phyloP scores from a whole-genome alignment of 257 asterid species.

The Nicotiana benthamiana region DNA sequence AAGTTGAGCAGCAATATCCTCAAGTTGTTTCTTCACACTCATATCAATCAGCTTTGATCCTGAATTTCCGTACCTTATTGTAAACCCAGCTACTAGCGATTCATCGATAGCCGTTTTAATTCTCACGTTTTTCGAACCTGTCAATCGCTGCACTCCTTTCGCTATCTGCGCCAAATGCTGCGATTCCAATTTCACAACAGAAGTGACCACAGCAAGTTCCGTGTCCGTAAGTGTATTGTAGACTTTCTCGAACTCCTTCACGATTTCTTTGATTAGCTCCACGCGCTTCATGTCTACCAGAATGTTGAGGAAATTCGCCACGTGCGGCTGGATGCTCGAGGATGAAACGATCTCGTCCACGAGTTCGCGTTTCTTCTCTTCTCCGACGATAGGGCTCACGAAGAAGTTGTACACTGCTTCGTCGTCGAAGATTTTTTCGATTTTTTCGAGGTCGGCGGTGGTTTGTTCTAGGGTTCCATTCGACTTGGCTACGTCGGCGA shows the following conservation, averaged over 20 bases:
- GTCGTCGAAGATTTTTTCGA: constrained; percentile 50
- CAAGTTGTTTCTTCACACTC: constrained; percentile 90
- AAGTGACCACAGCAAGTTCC: constrained; percentile 63
- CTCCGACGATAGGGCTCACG: constrained; percentile 41
- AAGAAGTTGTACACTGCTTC: constrained; percentile 35
- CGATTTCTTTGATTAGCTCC: constrained; percentile 50
- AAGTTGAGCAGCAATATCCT: constrained; percentile 63
- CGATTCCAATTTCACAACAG: constrained; percentile 72
- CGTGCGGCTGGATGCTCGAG: constrained; percentile 54
- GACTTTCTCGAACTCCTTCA: constrained; percentile 49
- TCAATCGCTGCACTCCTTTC: constrained; percentile 66
- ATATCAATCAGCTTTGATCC: constrained; percentile 81
- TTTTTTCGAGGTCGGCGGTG: constrained; percentile 51
- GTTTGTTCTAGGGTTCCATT: constrained; percentile 38
- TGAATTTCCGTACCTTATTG: constrained; percentile 53
- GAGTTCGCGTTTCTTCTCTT: constrained; percentile 31
- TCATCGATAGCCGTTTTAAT: constrained; percentile 63
- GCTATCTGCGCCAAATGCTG: constrained; percentile 79
- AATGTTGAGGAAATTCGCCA: constrained; percentile 59
- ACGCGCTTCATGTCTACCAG: constrained; percentile 63
- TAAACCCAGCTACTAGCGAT: constrained; percentile 80
- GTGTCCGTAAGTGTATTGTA: constrained; percentile 53
- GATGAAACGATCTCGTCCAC: constrained; percentile 45
- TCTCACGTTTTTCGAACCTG: constrained; percentile 62
- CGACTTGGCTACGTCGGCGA: constrained; percentile 64